A percentile compares a stretch with the other conserved stretches of the same genome.
Evolutionary conservation across 2,329 filamentous ascomycete species (phyloP).

Genomic region (Alternaria burnsii): DNA sequence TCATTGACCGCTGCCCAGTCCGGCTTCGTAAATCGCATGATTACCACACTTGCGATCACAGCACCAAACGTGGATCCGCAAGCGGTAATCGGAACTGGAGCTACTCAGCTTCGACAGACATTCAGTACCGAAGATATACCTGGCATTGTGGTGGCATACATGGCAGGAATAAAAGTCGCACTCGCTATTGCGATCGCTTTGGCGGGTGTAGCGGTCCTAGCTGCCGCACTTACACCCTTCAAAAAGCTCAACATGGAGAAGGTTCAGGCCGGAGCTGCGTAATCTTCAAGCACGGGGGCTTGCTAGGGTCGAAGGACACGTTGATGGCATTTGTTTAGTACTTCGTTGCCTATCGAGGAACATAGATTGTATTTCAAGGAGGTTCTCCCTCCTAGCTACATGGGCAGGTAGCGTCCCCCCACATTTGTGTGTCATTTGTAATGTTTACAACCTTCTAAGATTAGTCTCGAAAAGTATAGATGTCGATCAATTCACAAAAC

Average conservation of each 20-base stretch:
- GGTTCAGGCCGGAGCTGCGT: slow-evolving; percentile 4
- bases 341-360: not conserved
- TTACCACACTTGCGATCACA: slow-evolving; percentile 37
- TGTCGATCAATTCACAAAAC: not conserved
- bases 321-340: not conserved
- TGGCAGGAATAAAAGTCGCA: slow-evolving; percentile 17
- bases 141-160: slow-evolving; percentile 19
- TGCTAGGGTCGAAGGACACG: not conserved
- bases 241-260: slow-evolving; percentile 5
- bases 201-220: slow-evolving; percentile 2
- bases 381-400: not conserved
- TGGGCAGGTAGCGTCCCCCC: too few relatives aligned
- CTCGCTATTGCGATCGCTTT: slow-evolving; percentile 16
- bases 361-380: not conserved
- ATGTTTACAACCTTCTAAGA: not conserved
- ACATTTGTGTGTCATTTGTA: not conserved
- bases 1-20: slow-evolving; percentile 52
- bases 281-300: not conserved
- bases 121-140: slow-evolving; percentile 14
- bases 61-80: slow-evolving; percentile 34
- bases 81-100: slow-evolving; percentile 51
- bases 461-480: not conserved
- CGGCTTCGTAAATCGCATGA: slow-evolving; percentile 53
- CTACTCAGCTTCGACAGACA: slow-evolving; percentile 47
- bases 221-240: not conserved